Evolutionary conservation across 1,139 yeast genomes (phyloP), one percentile per base, ranked within the genome.

Genomic region (Yueomyces sp.): DNA sequence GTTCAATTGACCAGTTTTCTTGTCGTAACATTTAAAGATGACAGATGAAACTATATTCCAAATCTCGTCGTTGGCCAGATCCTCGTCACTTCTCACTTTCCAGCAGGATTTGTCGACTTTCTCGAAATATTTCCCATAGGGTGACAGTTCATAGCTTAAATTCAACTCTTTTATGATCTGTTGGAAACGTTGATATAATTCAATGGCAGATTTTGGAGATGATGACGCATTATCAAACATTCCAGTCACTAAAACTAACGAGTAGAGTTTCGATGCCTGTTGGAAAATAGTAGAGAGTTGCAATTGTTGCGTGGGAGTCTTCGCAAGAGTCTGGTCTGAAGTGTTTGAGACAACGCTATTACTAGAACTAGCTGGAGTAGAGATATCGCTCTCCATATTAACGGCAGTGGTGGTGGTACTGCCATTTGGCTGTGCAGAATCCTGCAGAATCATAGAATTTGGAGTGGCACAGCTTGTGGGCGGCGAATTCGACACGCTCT

Each of bases 181-280:
- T 40, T 53, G 57, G 40, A 61, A 60, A 36, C 60, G 48, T 45
- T 59, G 62, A 44, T 51, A 60, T 34, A 61, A 46, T 44, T 60
- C 64, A 25, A 59, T 58, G 27, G 60, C 51, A 1, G 61, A 55
- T 43, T 58, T 59, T 9, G 60, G 60, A 11, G 60, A 53, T 4
- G 57, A 54, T 3, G 62, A 50, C 35, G 48, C 50, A 38, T 56
- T 59, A 44, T 54, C 57, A 32, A 54, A 48, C 9, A 50, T 42
- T 1, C 53, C 53, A 7, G 53, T 44, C 2, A 58, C 48, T 9
- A 54, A 44, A 2, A 55, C 46, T 3, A 60, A 55, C 41, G 50
- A 55, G 45, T 59, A 59, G 11, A 59, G 42, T 37, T 51, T 52
- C 6, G 64, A 56, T 8, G 59, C 39, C 37, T 53, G 53, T 5